Conservation (phyloP, 495 filamentous ascomycete species). For the Glutinoglossum americanum region DNA sequence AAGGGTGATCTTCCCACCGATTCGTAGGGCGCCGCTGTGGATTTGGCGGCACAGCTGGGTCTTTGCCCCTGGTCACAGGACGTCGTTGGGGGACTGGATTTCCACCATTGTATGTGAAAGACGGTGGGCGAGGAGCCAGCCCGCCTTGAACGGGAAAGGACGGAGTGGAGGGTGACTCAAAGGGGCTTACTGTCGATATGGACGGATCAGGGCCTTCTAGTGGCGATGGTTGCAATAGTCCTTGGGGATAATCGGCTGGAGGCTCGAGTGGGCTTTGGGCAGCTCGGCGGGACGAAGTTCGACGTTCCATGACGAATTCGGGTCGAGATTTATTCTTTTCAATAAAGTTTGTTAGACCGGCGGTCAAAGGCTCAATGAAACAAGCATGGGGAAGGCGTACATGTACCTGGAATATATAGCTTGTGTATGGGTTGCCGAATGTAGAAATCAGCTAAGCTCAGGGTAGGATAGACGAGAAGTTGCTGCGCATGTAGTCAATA, state of each 20-base stretch:
- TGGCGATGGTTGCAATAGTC: background rate
- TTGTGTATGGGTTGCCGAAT: background rate
- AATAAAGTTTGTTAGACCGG: background rate
- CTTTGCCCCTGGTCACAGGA: background rate
- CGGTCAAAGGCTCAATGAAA: background rate
- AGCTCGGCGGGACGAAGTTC: background rate
- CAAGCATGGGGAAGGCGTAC: background rate
- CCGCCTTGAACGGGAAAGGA: constrained; percentile 2
- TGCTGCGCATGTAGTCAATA: background rate
- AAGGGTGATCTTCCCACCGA: background rate
- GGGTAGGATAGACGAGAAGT: background rate
- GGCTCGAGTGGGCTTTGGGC: background rate
- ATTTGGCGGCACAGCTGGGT: background rate
- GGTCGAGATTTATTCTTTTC: background rate
- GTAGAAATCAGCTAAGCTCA: background rate
- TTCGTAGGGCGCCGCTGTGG: background rate
- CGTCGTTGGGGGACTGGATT: background rate
- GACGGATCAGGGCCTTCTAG: constrained; percentile 2
- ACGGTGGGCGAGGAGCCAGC: constrained; percentile 5
- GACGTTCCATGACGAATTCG: background rate
- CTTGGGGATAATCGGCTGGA: background rate
- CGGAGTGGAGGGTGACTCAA: constrained; percentile 4
- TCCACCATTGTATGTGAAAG: constrained; percentile 2
- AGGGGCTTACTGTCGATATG: constrained; percentile 2
- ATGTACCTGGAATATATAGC: background rate